These are phyloP conservation scores for Nasturtium officinale DNA, from an alignment of 345 rosid species.

Conservation along the genomic window DNA sequence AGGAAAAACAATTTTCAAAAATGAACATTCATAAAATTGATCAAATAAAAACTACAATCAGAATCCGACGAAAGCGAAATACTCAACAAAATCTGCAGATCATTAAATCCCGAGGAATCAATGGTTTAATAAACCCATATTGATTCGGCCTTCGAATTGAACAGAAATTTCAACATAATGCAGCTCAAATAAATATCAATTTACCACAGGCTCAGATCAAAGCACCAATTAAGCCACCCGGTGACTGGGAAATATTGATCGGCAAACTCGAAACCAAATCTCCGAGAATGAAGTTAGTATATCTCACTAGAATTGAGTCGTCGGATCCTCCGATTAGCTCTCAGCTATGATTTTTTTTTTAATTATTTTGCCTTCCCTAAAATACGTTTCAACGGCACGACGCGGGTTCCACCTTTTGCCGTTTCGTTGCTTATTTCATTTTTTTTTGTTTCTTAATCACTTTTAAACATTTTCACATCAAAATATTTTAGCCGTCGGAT, in stretches of 20 bases:
- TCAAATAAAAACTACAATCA: slow-evolving; percentile 8
- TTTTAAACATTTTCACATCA: not conserved
- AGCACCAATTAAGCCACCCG: slow-evolving; percentile 10
- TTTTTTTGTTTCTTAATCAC: not conserved
- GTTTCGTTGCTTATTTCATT: slow-evolving; percentile 31
- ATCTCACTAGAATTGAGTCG: slow-evolving; percentile 32
- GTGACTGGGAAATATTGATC: slow-evolving; percentile 22
- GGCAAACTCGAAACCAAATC: not conserved
- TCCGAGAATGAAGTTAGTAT: not conserved
- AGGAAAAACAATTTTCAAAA: not conserved
- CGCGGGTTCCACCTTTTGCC: slow-evolving; percentile 47
- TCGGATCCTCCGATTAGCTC: slow-evolving; percentile 37
- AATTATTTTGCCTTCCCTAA: not conserved
- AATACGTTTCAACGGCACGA: slow-evolving; percentile 44
- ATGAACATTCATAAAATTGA: not conserved
- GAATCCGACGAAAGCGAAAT: not conserved
- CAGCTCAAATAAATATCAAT: not conserved
- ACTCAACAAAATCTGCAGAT: not conserved
- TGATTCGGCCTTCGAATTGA: not conserved
- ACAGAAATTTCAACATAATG: not conserved
- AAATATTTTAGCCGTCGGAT: slow-evolving; percentile 40
- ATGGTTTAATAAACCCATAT: not conserved
- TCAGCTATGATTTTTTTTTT: not conserved
- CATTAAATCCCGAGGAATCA: slow-evolving; percentile 11
- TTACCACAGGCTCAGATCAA: slow-evolving; percentile 40